Evolutionary conservation across 1,139 yeast species (phyloP).

Genomic region (Zhuliangozyma parablackwelliae): DNA sequence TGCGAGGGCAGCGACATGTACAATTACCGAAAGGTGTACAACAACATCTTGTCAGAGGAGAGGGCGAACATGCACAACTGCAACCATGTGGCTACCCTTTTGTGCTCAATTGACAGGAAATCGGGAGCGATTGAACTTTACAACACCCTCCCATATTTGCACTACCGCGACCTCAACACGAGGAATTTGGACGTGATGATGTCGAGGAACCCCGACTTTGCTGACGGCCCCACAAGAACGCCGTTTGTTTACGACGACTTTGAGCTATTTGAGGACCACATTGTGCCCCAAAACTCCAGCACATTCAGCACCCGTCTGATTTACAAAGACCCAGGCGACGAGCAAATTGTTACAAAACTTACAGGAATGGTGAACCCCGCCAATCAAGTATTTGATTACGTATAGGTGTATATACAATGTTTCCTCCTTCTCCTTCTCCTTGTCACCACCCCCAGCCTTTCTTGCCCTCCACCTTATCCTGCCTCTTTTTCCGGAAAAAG

Average conservation of each 20-base stretch:
- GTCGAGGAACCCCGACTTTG: constrained; percentile 4
- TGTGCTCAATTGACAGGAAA: constrained; percentile 31
- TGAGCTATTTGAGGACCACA: constrained; percentile 9
- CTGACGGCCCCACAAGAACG: constrained; percentile 4
- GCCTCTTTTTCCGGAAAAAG: constrained; percentile 50
- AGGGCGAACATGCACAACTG: neutral
- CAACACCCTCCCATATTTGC: constrained; percentile 15
- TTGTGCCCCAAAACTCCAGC: constrained; percentile 8
- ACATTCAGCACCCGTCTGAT: constrained; percentile 5
- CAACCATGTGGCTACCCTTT: constrained; percentile 12
- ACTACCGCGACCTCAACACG: constrained; percentile 11
- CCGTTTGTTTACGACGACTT: constrained; percentile 12
- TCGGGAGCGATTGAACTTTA: constrained; percentile 24
- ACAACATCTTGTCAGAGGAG: constrained; percentile 10
- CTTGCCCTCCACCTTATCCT: constrained; percentile 35
- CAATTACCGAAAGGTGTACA: constrained; percentile 9
- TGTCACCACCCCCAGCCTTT: constrained; percentile 43
- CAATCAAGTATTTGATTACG: constrained; percentile 7
- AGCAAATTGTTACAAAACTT: constrained; percentile 4
- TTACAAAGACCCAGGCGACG: constrained; percentile 3
- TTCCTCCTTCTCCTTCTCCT: too few species aligned
- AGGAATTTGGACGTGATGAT: constrained; percentile 5
- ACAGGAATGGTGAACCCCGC: constrained; percentile 4
- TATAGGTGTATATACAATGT: neutral
- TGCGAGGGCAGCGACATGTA: constrained; percentile 7